A percentile compares a stretch with the other conserved stretches of the same genome.
Conservation (phyloP, 2,329 filamentous ascomycete species). For the Alternaria brassicae region DNA sequence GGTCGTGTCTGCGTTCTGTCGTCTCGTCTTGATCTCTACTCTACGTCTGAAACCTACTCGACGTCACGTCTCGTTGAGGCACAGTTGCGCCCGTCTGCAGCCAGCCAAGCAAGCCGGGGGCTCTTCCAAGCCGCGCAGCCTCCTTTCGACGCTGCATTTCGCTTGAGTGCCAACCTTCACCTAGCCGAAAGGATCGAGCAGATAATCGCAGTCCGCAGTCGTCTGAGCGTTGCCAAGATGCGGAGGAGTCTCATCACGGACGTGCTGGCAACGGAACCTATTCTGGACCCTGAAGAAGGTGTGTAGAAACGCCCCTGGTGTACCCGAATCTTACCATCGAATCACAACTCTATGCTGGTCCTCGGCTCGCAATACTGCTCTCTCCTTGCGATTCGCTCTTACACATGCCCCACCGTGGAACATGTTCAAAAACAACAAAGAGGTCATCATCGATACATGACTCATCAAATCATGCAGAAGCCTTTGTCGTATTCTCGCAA, state of each 20-base stretch:
- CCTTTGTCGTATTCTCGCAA: constrained; percentile 84
- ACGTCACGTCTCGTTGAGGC: neutral
- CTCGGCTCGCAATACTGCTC: constrained; percentile 28
- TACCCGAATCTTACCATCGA: constrained; percentile 6
- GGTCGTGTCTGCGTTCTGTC: neutral
- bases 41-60: neutral
- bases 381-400: constrained; percentile 28
- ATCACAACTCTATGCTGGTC: constrained; percentile 18
- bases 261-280: constrained; percentile 55
- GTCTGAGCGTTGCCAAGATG: constrained; percentile 16
- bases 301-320: constrained; percentile 16
- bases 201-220: constrained; percentile 7
- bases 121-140: constrained; percentile 9
- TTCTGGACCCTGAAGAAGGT: constrained; percentile 69
- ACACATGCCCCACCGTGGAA: neutral
- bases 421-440: neutral
- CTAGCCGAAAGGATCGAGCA: constrained; percentile 8
- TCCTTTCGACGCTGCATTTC: neutral
- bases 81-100: constrained; percentile 1
- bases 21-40: neutral
- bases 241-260: constrained; percentile 37
- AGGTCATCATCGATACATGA: constrained; percentile 1
- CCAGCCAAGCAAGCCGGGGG: constrained; percentile 13
- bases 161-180: constrained; percentile 5
- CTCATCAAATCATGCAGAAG: constrained; percentile 65